phyloP scores from a whole-genome alignment of 2,329 filamentous ascomycete genomes.

The Colletotrichum scovillei region DNA sequence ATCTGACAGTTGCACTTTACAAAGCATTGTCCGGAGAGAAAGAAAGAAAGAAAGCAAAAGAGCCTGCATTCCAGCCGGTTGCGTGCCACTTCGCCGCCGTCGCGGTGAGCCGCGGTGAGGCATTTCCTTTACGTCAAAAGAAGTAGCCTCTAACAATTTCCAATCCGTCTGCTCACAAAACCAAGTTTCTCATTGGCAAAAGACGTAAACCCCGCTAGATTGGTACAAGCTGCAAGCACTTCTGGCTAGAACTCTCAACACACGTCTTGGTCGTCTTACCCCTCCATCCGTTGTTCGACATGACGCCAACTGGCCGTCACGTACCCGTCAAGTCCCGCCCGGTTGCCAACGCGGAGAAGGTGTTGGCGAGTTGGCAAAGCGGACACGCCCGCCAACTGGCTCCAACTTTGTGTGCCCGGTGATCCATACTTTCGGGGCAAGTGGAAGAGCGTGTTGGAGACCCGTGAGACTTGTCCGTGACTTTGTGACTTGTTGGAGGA shows the following conservation, averaged over 20 bases:
- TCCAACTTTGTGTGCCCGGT: background rate
- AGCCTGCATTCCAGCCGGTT: background rate
- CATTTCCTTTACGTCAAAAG: background rate
- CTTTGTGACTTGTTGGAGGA: constrained; percentile 1
- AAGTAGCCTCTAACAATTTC: constrained; percentile 25
- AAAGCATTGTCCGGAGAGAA: constrained; percentile 7
- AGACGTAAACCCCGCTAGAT: background rate
- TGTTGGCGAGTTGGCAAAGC: constrained; percentile 12
- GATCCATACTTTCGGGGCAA: background rate
- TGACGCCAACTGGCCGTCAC: constrained; percentile 31
- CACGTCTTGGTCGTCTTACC: background rate
- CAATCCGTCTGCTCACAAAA: background rate
- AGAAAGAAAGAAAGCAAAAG: background rate
- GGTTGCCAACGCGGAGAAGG: background rate
- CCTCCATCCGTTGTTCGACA: constrained; percentile 18
- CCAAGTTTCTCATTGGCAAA: constrained; percentile 7
- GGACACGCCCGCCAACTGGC: background rate
- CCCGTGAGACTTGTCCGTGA: background rate
- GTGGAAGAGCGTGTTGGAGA: background rate
- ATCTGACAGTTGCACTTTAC: background rate
- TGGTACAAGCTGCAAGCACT: constrained; percentile 25
- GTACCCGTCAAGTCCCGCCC: constrained; percentile 13
- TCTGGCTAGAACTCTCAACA: constrained; percentile 17
- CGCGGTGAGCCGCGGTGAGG: constrained; percentile 1
- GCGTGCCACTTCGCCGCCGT: constrained; percentile 11